These are phyloP conservation scores for Globisporangium echinulatum DNA, from an alignment of 352 stramenopile species.

Conservation along the genomic window DNA sequence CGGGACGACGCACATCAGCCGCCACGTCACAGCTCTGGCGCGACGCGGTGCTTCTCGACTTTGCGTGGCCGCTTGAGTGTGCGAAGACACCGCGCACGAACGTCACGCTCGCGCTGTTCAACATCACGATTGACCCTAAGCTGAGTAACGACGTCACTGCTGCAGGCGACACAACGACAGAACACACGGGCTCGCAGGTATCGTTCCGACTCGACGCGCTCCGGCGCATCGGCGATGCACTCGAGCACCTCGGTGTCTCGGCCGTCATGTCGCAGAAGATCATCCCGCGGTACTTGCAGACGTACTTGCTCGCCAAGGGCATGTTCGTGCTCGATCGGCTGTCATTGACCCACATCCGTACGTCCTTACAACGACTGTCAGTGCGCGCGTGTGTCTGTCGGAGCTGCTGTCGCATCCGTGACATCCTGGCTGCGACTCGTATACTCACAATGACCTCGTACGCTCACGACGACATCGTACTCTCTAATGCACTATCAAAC, in stretches of 20 bases:
- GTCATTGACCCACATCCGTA: slow-evolving; percentile 46
- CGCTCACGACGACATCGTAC: neutral
- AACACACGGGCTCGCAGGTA: slow-evolving; percentile 3
- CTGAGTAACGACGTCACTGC: slow-evolving; percentile 8
- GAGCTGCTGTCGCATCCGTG: too few relatives aligned
- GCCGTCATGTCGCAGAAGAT: slow-evolving; percentile 54
- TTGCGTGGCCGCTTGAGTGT: slow-evolving; percentile 20
- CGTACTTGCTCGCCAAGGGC: slow-evolving; percentile 23
- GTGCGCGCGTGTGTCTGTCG: neutral
- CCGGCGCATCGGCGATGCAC: slow-evolving; percentile 22
- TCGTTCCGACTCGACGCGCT: slow-evolving; percentile 26
- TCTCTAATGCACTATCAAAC: neutral
- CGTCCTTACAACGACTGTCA: slow-evolving; percentile 5
- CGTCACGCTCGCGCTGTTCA: slow-evolving; percentile 39
- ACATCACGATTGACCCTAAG: slow-evolving; percentile 44
- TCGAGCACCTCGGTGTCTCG: slow-evolving; percentile 24
- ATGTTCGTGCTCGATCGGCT: slow-evolving; percentile 48
- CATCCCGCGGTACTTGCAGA: slow-evolving; percentile 40
- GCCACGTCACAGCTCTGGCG: slow-evolving; percentile 33
- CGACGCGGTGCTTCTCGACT: slow-evolving; percentile 36
- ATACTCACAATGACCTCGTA: too few relatives aligned
- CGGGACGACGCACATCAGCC: slow-evolving; percentile 13
- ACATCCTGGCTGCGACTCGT: too few relatives aligned
- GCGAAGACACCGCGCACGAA: slow-evolving; percentile 18
- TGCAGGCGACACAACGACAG: neutral